Evolutionary conservation across 148 eudicot genomes (phyloP), one percentile per base, ranked within the genome.

Genomic region (Tetragonia tetragonoides): DNA sequence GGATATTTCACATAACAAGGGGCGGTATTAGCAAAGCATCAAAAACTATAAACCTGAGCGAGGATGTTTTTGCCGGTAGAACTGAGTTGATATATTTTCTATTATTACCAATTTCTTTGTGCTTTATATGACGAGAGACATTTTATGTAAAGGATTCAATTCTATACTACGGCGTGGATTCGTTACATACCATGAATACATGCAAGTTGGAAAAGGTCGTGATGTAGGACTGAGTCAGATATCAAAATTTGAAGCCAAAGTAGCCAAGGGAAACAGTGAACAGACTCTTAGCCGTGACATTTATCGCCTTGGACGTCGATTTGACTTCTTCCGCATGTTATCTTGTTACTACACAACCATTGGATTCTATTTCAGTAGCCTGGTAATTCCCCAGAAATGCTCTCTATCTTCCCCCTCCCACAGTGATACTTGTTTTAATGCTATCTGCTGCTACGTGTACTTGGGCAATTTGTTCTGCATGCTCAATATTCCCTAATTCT

Each of bases 11-110:
- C 89, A 81, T 95, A 74, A 95, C 99, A 81, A 83, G 97, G 84
- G 99, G 99, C 75, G 99, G 99, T 75, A 85, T 95, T 70, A 95
- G 99, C 90, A 95, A 95, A 87, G 97, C 98, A 72, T 91, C 99
- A 68, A 93, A 86, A 84, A 93, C 98, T 20, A 89, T 95, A 56
- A 95, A 95, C 79, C 88, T 95, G 68, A 95, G 98, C 69, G 99
- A 95, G 82, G 99, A 95, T 86, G 93, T 95, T 80, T 95, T 89
- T 85, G 99, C 98, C 38, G 99, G 99, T 91, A 84, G 57, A 83
- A 47, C 4, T 71, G 46, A 53, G 71, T 20, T 70, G 20, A 15
- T 28, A 7, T 67, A 54, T 38, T 51, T 79, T 46, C 64, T 7
- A 5, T 42, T 77, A 10, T 53, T 77, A 47, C 44, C 73, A 53